Percentiles rank a stretch among this genome's conserved stretches.
Conservation (phyloP, 2,329 filamentous ascomycete genomes). For the Ascosphaera apis region DNA sequence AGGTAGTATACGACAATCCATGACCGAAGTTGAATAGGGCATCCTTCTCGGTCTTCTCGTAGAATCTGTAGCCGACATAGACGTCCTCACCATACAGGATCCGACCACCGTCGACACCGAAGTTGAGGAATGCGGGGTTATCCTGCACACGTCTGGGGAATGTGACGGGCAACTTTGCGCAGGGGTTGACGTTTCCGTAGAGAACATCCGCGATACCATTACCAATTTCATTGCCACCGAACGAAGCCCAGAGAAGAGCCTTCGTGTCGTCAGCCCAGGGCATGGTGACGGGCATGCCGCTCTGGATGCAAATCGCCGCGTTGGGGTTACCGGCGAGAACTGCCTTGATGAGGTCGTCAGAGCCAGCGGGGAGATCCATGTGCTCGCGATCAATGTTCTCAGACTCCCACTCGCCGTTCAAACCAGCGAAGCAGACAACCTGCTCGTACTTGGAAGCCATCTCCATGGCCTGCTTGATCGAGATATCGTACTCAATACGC, state of each 20-base stretch:
- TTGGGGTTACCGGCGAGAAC: constrained; percentile 44
- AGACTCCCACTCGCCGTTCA: constrained; percentile 63
- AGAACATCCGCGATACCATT: constrained; percentile 60
- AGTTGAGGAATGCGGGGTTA: constrained; percentile 58
- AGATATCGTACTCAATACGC: constrained; percentile 31
- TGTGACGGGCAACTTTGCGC: constrained; percentile 48
- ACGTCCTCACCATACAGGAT: constrained; percentile 60
- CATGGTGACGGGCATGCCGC: constrained; percentile 42
- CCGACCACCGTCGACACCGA: constrained; percentile 42
- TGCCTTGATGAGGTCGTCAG: constrained; percentile 36
- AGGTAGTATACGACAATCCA: constrained; percentile 55
- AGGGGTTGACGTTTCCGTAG: constrained; percentile 51
- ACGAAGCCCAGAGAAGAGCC: constrained; percentile 56
- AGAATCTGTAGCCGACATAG: constrained; percentile 62
- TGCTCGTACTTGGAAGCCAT: constrained; percentile 49
- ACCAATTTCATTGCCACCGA: constrained; percentile 67
- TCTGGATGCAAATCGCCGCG: constrained; percentile 52
- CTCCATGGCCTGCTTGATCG: constrained; percentile 42
- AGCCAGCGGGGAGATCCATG: constrained; percentile 33
- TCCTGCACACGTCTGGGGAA: constrained; percentile 47
- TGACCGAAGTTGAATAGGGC: constrained; percentile 60
- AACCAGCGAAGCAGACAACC: constrained; percentile 53
- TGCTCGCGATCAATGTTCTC: constrained; percentile 40
- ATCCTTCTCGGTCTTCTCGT: constrained; percentile 42
- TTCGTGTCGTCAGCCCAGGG: constrained; percentile 23